A percentile compares a stretch with the other conserved stretches of the same genome.
Evolutionary conservation across 495 filamentous ascomycete species (phyloP).

Genomic region (Thozetella sp.): DNA sequence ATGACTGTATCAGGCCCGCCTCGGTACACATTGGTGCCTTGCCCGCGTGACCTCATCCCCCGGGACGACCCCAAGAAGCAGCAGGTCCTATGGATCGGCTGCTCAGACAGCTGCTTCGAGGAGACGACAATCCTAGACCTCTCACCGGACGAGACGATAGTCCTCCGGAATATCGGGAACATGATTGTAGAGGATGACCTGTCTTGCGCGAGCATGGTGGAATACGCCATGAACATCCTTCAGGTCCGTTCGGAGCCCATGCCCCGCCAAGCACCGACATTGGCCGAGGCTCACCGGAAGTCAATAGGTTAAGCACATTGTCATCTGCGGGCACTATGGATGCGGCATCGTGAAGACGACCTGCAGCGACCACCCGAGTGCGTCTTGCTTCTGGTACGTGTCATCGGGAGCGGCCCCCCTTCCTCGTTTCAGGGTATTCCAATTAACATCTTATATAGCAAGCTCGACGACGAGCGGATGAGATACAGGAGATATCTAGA

Average conservation of each 20-base stretch:
- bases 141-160: slow-evolving; percentile 36
- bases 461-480: slow-evolving; percentile 8
- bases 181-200: slow-evolving; percentile 37
- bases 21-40: slow-evolving; percentile 8
- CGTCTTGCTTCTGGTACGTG: slow-evolving; percentile 6
- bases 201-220: slow-evolving; percentile 29
- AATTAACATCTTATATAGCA: slow-evolving; percentile 5
- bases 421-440: background rate
- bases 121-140: slow-evolving; percentile 35
- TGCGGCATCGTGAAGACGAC: slow-evolving; percentile 36
- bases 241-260: slow-evolving; percentile 18
- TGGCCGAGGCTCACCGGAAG: background rate
- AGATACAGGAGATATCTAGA: background rate
- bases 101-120: slow-evolving; percentile 35
- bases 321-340: slow-evolving; percentile 46
- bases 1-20: background rate
- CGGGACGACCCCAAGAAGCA: slow-evolving; percentile 19
- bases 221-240: slow-evolving; percentile 33
- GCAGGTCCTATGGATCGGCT: slow-evolving; percentile 47
- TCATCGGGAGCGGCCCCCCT: background rate
- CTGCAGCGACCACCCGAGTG: slow-evolving; percentile 5
- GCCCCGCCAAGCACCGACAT: background rate
- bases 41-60: slow-evolving; percentile 28
- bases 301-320: slow-evolving; percentile 38
- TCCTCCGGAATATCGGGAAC: slow-evolving; percentile 41